Conservation (phyloP, 805 yeast species). For the Sugiyamaella mastotermitis region DNA sequence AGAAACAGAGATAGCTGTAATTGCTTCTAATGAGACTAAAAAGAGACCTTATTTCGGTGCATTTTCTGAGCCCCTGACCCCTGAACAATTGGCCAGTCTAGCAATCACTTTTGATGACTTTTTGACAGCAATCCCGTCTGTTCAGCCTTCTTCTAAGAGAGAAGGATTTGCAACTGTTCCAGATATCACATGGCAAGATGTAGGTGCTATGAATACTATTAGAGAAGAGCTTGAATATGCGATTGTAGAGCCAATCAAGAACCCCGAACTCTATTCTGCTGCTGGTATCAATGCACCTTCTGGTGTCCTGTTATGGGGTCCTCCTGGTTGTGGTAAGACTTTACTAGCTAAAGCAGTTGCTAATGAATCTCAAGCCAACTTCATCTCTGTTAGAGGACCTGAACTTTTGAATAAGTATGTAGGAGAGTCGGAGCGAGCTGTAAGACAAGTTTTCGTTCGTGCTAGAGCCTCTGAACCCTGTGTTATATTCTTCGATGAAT, state of each 20-base stretch:
- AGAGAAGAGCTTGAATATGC: conserved; percentile 95
- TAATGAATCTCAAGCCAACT: conserved; percentile 92
- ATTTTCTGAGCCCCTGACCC: conserved; percentile 76
- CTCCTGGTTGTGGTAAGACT: conserved; percentile 99
- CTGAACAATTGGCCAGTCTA: conserved; percentile 68
- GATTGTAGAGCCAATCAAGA: conserved; percentile 90
- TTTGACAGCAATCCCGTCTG: conserved; percentile 75
- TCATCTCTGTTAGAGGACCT: conserved; percentile 94
- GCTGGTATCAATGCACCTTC: conserved; percentile 97
- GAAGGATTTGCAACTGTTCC: conserved; percentile 99
- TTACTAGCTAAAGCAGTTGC: conserved; percentile 96
- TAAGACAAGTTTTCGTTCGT: conserved; percentile 85
- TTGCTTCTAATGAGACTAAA: conserved; percentile 1
- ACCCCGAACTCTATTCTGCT: conserved; percentile 81
- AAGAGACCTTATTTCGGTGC: conserved; percentile 23
- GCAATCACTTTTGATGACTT: conserved; percentile 78
- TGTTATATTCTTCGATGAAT: conserved; percentile 90
- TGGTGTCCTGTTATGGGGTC: conserved; percentile 98
- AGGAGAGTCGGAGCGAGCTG: conserved; percentile 93
- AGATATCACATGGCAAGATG: conserved; percentile 92
- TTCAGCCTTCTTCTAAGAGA: conserved; percentile 95
- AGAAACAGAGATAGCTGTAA: background rate
- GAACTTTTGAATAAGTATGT: conserved; percentile 91
- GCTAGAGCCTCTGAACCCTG: conserved; percentile 94
- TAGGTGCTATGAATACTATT: conserved; percentile 78